Base-by-base conservation (phyloP, 352 stramenopile species). In the Globisporangium recalcitrans region DNA sequence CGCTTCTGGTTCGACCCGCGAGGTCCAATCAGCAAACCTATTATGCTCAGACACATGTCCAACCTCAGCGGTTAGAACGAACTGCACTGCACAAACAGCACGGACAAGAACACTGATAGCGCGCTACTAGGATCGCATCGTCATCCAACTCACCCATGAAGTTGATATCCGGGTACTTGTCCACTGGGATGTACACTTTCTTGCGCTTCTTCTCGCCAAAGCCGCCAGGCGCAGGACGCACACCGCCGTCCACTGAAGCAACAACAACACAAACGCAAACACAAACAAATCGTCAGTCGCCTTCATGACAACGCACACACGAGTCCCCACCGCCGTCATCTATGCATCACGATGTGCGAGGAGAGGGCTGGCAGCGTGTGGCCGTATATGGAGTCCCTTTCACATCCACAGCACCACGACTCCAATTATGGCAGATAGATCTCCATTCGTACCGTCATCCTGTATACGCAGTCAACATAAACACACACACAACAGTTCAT, bases 141-240 rank as follows among this genome's bases (percentile, higher is more conserved):
- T 9, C 46, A 11, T 44, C 8, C 22, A 8, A 42, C 73, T 22
- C 19, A 85, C 87, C 90, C 78, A 97, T 96, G 58, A 97, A 97
- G 73, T 97, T 97, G 67, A 97, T 96, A 31, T 97, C 91, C 7
- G 87, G 86, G 73, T 97, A 90, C 62, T 96, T 91, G 62, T 95
- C 88, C 60, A 93, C 82, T 6, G 90, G 87, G 47, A 97, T 96
- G 72, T 93, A 96, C 49, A 97, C 80, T 78, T 97, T 97, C 78
- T 95, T 95, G 67, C 73, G 76, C 71, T 93, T 95, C 74, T 90
- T 91, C 6, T 75, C 73, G 26, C 68, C 73, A 49, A 74, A 69
- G 14, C 24, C 63, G 21, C 78, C 72, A 13, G 74, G 73, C 1
- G 65, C 68, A 26, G 75, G 63, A 53, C 77, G 68, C 24, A 42